These are phyloP conservation scores for Strobilomyces echinocephalus DNA, from an alignment of 768 basidiomycete species.

Conservation along the genomic window DNA sequence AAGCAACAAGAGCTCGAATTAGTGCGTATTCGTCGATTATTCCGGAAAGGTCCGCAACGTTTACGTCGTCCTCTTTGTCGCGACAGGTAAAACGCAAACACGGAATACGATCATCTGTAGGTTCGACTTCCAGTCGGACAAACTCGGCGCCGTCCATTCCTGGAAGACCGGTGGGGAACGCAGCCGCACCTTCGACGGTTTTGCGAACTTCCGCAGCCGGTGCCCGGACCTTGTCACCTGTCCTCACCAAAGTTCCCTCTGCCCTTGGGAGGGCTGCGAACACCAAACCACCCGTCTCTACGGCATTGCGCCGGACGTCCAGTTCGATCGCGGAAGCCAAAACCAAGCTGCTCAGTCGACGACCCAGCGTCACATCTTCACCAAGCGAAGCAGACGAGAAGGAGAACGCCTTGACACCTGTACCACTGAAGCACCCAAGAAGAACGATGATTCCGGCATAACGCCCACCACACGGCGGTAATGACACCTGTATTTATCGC, in stretches of 20 bases:
- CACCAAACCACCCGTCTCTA: conserved; percentile 10
- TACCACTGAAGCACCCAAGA: conserved; percentile 12
- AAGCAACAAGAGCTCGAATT: conserved; percentile 93
- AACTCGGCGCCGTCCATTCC: conserved; percentile 31
- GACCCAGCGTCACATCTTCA: conserved; percentile 33
- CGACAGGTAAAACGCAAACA: conserved; percentile 60
- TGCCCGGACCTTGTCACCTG: conserved; percentile 38
- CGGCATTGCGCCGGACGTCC: conserved; percentile 26
- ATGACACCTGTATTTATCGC: conserved; percentile 8
- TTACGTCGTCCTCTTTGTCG: conserved; percentile 3
- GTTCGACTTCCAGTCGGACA: conserved; percentile 52
- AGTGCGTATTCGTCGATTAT: conserved; percentile 41
- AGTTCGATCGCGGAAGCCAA: conserved; percentile 32
- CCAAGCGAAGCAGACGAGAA: conserved; percentile 53
- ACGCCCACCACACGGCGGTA: neutral
- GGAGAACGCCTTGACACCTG: conserved; percentile 45
- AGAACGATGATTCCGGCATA: conserved; percentile 17
- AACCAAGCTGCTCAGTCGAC: conserved; percentile 30
- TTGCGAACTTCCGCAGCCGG: conserved; percentile 31
- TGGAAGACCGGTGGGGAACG: conserved; percentile 36
- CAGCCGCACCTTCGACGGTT: conserved; percentile 45
- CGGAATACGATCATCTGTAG: conserved; percentile 52
- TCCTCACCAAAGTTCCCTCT: conserved; percentile 29
- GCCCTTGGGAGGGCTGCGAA: conserved; percentile 23
- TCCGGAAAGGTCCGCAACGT: neutral